Conservation (phyloP, 2,329 filamentous ascomycete species). For the Alternaria arbusti region DNA sequence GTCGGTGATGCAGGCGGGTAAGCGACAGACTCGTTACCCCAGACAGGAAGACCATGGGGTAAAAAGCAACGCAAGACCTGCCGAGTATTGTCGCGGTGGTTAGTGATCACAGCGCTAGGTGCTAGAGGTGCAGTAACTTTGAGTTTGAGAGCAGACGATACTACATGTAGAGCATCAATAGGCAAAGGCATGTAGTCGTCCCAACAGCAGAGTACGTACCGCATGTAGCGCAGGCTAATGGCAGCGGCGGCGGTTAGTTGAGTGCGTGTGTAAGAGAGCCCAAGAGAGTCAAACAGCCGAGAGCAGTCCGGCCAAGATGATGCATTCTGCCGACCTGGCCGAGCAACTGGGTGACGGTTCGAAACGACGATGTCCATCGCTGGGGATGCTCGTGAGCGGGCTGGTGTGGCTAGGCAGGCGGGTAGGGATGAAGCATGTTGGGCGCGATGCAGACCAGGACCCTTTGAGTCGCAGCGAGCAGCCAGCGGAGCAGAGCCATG, state of each 20-base stretch:
- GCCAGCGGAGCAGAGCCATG: not conserved
- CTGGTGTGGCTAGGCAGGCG: not conserved
- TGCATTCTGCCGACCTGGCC: constrained; percentile 40
- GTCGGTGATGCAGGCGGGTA: constrained; percentile 21
- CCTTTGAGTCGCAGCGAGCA: not conserved
- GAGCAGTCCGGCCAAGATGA: constrained; percentile 23
- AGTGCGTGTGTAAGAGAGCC: constrained; percentile 29
- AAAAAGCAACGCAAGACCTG: not conserved
- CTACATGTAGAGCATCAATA: not conserved
- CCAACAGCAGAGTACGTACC: constrained; percentile 1
- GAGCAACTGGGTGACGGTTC: constrained; percentile 13
- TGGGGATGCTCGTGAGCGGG: not conserved
- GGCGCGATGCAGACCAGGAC: constrained; percentile 1
- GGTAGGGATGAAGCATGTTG: constrained; percentile 1
- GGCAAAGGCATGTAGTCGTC: not conserved
- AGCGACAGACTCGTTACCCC: constrained; percentile 15
- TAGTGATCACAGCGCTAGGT: not conserved
- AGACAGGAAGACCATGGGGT: constrained; percentile 5
- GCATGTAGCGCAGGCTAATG: constrained; percentile 22
- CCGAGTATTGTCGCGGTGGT: not conserved
- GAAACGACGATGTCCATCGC: constrained; percentile 10
- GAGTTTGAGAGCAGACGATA: not conserved
- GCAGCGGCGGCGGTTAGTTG: constrained; percentile 26
- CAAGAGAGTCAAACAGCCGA: constrained; percentile 38
- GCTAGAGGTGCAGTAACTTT: not conserved